phyloP scores from a whole-genome alignment of 2,329 filamentous ascomycete genomes.

The Scedosporium aurantiacum region DNA sequence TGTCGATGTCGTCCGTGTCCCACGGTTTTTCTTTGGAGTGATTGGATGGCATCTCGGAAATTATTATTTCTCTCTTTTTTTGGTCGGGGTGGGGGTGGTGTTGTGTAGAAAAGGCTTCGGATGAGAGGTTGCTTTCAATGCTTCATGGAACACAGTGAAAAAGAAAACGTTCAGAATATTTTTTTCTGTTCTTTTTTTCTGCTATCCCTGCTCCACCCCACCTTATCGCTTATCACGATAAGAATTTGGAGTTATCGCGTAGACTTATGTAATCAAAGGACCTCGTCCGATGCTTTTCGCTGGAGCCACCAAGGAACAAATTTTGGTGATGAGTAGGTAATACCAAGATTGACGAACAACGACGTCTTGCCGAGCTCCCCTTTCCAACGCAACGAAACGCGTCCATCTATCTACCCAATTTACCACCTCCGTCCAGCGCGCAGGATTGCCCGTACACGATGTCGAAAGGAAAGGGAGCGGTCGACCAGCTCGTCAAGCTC shows the following conservation, averaged over 20 bases:
- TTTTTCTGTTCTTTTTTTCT: neutral
- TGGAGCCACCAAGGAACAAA: neutral
- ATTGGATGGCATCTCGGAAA: slow-evolving; percentile 62
- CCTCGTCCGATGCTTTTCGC: neutral
- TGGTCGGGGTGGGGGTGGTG: neutral
- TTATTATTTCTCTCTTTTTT: neutral
- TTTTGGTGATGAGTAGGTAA: neutral
- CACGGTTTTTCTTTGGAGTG: slow-evolving; percentile 85
- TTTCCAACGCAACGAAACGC: neutral
- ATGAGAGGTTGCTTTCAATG: slow-evolving; percentile 10
- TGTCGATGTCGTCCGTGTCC: slow-evolving; percentile 95
- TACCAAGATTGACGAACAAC: neutral
- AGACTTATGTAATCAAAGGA: neutral
- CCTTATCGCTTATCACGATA: slow-evolving; percentile 4
- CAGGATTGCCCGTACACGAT: slow-evolving; percentile 21
- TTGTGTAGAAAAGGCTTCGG: neutral
- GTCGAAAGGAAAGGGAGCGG: slow-evolving; percentile 37
- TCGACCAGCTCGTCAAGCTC: slow-evolving; percentile 82
- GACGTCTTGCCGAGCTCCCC: neutral
- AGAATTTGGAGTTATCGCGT: neutral
- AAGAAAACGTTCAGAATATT: slow-evolving; percentile 6
- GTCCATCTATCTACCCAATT: neutral
- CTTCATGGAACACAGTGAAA: slow-evolving; percentile 12
- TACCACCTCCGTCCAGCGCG: neutral
- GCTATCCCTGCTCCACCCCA: neutral